Conservation (phyloP, 192 early-diverging fungal genomes). For the Gamsiella multidivaricata region DNA sequence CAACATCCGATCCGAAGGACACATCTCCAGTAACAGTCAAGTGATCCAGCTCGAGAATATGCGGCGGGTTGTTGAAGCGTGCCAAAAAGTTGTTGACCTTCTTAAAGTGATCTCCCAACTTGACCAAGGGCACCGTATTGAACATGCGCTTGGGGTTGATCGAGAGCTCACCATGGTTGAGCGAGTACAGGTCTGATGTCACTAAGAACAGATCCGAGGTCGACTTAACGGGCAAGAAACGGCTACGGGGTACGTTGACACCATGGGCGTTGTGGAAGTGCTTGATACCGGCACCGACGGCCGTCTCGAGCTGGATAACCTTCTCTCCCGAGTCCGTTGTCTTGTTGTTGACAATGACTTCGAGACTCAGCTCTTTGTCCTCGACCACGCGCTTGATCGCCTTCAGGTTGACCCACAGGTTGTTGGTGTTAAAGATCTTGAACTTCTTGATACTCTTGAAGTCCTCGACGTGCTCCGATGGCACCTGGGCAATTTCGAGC, state of each 20-base stretch:
- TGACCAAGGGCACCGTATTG: conserved; percentile 91
- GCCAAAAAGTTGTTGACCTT: conserved; percentile 91
- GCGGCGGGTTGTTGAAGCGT: conserved; percentile 93
- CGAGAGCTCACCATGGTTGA: conserved; percentile 91
- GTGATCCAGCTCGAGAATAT: conserved; percentile 98
- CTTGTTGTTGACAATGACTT: conserved; percentile 98
- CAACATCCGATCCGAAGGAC: conserved; percentile 93
- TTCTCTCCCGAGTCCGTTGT: conserved; percentile 93
- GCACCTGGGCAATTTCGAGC: conserved; percentile 99
- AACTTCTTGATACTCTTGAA: conserved; percentile 99
- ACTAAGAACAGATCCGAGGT: conserved; percentile 97
- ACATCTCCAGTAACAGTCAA: conserved; percentile 99
- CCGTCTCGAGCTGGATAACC: conserved; percentile 98
- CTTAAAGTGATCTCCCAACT: conserved; percentile 98
- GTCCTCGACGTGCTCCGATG: conserved; percentile 94
- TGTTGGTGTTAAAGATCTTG: conserved; percentile 99
- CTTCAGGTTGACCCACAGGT: conserved; percentile 87
- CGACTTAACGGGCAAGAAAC: conserved; percentile 99
- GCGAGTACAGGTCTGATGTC: conserved; percentile 92
- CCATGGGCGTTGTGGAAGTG: conserved; percentile 95
- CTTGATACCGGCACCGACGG: conserved; percentile 98
- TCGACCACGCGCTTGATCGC: conserved; percentile 89
- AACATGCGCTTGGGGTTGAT: conserved; percentile 96
- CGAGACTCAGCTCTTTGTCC: conserved; percentile 78
- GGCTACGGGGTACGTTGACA: conserved; percentile 96